phyloP scores from a whole-genome alignment of 2,329 filamentous ascomycete species.

The Clonostachys sp. region DNA sequence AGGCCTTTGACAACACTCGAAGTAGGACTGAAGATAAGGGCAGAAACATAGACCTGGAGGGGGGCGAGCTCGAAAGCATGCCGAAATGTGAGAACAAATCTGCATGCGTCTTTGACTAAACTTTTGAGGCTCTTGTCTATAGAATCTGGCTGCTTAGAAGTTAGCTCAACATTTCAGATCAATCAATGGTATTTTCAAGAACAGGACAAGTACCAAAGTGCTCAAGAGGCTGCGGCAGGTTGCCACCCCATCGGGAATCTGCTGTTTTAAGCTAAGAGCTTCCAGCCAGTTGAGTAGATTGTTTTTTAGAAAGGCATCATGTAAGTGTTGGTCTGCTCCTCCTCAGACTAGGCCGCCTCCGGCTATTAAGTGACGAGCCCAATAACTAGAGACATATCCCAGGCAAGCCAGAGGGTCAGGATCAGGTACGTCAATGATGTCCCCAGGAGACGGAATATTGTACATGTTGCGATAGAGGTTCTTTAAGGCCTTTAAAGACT shows the following conservation, averaged over 20 bases:
- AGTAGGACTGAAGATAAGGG: background rate
- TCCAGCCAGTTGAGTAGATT: slow-evolving; percentile 37
- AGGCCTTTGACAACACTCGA: background rate
- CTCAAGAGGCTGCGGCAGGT: no score
- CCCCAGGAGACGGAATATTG: slow-evolving; percentile 10
- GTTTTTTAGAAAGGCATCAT: slow-evolving; percentile 7
- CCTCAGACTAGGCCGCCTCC: no score
- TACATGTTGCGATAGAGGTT: slow-evolving; percentile 28
- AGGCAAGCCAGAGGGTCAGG: slow-evolving; percentile 8
- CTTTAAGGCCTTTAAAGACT: slow-evolving; percentile 20
- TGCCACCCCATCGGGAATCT: no score
- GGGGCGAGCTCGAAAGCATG: background rate
- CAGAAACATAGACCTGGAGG: background rate
- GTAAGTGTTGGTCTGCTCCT: no score
- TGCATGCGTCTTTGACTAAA: no score
- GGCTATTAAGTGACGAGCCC: slow-evolving; percentile 8
- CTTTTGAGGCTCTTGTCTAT: background rate
- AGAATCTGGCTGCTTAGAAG: background rate
- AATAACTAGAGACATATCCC: slow-evolving; percentile 9
- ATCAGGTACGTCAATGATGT: slow-evolving; percentile 2
- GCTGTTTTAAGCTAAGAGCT: slow-evolving; percentile 13
- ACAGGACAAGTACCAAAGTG: no score
- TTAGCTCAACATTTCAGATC: background rate
- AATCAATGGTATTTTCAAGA: no score
- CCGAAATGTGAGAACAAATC: background rate